phyloP scores from a whole-genome alignment of 306 rosid species.

The Urtica urens region DNA sequence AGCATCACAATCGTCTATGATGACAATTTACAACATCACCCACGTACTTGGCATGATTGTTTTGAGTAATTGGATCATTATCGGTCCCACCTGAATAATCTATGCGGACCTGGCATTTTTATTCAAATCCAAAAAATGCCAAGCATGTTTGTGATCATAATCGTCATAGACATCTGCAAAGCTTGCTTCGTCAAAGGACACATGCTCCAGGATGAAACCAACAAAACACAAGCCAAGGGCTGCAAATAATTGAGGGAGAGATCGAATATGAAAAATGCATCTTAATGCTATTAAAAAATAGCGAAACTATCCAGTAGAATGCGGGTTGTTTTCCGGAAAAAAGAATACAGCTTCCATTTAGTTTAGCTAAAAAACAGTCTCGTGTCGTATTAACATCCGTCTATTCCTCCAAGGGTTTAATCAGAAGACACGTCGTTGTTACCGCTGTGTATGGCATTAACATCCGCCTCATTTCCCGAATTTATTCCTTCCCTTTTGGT shows the following conservation, averaged over 20 bases:
- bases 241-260: conserved; percentile 19
- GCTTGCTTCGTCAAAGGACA: conserved; percentile 33
- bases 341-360: too few relatives aligned
- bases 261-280: neutral
- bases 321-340: neutral
- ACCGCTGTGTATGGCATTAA: too few relatives aligned
- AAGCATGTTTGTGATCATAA: conserved; percentile 50
- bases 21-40: conserved; percentile 59
- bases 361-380: too few relatives aligned
- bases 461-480: too few relatives aligned
- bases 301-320: neutral
- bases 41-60: conserved; percentile 44
- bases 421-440: too few relatives aligned
- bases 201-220: conserved; percentile 47
- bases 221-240: conserved; percentile 37
- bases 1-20: conserved; percentile 49
- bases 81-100: conserved; percentile 61
- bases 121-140: conserved; percentile 51
- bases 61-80: conserved; percentile 32
- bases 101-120: conserved; percentile 38
- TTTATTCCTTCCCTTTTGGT: too few relatives aligned
- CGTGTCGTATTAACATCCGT: too few relatives aligned
- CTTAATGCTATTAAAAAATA: neutral
- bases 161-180: conserved; percentile 57
- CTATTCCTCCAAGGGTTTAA: too few relatives aligned